phyloP scores from a whole-genome alignment of 176 grass and related monocot species.

The Musa beccarii region DNA sequence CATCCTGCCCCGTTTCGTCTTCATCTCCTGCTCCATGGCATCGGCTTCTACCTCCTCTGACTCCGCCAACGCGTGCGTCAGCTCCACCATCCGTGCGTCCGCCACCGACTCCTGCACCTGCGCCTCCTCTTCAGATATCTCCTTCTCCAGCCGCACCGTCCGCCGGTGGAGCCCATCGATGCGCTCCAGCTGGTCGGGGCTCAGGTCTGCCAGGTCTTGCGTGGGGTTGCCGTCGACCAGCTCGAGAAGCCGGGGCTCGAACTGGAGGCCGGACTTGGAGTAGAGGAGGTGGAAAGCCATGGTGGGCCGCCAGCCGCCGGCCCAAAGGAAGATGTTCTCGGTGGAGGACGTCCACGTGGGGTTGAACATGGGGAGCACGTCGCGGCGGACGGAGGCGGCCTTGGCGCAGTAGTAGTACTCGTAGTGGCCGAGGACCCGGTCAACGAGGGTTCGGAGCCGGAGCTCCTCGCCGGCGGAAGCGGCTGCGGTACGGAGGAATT shows the following conservation, averaged over 20 bases:
- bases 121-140: conserved; percentile 42
- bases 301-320: conserved; percentile 67
- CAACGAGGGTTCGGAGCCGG: conserved; percentile 24
- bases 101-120: conserved; percentile 39
- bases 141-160: conserved; percentile 39
- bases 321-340: conserved; percentile 71
- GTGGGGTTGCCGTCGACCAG: conserved; percentile 16
- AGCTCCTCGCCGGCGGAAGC: background rate
- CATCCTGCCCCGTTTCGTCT: conserved; percentile 32
- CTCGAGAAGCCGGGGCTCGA: conserved; percentile 29
- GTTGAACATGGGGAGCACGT: conserved; percentile 50
- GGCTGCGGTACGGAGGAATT: conserved; percentile 34
- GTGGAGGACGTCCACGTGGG: conserved; percentile 65
- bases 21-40: conserved; percentile 31
- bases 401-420: conserved; percentile 65
- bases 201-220: conserved; percentile 13
- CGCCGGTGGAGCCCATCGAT: conserved; percentile 40
- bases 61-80: conserved; percentile 22
- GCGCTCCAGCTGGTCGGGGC: conserved; percentile 27
- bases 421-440: conserved; percentile 47
- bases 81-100: conserved; percentile 38
- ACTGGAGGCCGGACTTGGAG: conserved; percentile 58
- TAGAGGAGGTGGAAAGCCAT: conserved; percentile 63
- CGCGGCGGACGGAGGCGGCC: conserved; percentile 24
- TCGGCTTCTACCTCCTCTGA: conserved; percentile 12